Conservation (phyloP, 2,329 filamentous ascomycete species). For the Fusarium succisae region DNA sequence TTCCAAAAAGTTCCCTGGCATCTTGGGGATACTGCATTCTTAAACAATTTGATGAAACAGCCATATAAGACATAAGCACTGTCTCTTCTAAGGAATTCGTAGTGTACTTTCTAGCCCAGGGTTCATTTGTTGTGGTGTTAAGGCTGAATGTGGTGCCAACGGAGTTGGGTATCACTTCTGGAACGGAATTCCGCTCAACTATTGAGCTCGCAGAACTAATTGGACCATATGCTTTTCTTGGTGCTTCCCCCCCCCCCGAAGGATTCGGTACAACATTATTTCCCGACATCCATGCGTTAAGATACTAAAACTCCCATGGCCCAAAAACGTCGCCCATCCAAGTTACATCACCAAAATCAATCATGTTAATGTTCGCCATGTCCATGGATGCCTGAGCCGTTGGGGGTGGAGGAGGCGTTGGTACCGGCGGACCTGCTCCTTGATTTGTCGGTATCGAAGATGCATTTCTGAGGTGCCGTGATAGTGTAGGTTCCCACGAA, state of each 20-base stretch:
- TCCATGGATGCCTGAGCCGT: slow-evolving; percentile 24
- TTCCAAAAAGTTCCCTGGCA: not conserved
- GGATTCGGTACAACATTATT: not conserved
- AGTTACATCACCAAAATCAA: slow-evolving; percentile 48
- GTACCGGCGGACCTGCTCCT: slow-evolving; percentile 21
- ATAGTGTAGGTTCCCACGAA: slow-evolving; percentile 50
- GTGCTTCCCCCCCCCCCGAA: not conserved
- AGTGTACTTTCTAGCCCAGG: slow-evolving; percentile 5
- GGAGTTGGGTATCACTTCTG: slow-evolving; percentile 12
- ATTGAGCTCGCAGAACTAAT: not conserved
- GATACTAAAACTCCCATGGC: slow-evolving; percentile 47
- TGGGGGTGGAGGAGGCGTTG: slow-evolving; percentile 15
- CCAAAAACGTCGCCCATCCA: slow-evolving; percentile 53
- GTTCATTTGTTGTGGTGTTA: slow-evolving; percentile 1
- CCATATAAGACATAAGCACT: slow-evolving; percentile 2
- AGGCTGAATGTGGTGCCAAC: slow-evolving; percentile 21
- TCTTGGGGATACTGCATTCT: slow-evolving; percentile 10
- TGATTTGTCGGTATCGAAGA: slow-evolving; percentile 45
- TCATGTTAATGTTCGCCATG: slow-evolving; percentile 34
- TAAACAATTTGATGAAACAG: slow-evolving; percentile 10
- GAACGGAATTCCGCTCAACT: slow-evolving; percentile 18
- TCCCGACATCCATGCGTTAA: not conserved
- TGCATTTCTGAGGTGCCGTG: slow-evolving; percentile 41
- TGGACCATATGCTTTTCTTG: not conserved
- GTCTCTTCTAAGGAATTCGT: not conserved